These are phyloP conservation scores for Talaromyces borbonicus DNA, from an alignment of 495 filamentous ascomycete species.

Conservation along the genomic window DNA sequence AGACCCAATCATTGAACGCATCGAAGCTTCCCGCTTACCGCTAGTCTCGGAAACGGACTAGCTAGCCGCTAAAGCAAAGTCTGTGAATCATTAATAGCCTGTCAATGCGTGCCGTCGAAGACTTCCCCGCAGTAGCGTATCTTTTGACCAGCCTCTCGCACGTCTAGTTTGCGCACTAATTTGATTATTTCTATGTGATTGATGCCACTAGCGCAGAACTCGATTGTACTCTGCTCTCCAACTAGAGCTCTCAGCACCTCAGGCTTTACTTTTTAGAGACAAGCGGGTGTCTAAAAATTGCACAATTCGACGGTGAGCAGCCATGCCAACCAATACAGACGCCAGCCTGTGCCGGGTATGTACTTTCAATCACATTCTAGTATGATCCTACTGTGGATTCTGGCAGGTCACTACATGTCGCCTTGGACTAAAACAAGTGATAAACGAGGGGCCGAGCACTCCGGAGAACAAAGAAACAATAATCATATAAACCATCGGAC, in stretches of 20 bases:
- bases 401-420: too few species aligned
- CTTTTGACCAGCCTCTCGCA: conserved; percentile 5
- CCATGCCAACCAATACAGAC: conserved; percentile 1
- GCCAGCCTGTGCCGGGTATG: too few species aligned
- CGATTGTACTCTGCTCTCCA: not conserved
- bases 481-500: conserved; percentile 3
- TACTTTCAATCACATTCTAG: conserved; percentile 6
- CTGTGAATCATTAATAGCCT: conserved; percentile 1
- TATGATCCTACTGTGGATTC: not conserved
- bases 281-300: conserved; percentile 8
- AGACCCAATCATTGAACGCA: too few species aligned
- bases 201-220: not conserved
- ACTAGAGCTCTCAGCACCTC: not conserved
- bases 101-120: conserved; percentile 4
- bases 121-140: conserved; percentile 12
- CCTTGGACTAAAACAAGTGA: not conserved
- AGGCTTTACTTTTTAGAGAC: not conserved
- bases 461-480: not conserved
- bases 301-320: conserved; percentile 25
- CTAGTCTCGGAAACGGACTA: not conserved
- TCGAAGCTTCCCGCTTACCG: too few species aligned
- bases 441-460: not conserved
- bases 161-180: not conserved
- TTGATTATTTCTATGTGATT: not conserved
- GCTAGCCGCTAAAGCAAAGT: not conserved